These are phyloP conservation scores for Macrolepiota dolichaula DNA, from an alignment of 768 basidiomycete species.

Conservation along the genomic window DNA sequence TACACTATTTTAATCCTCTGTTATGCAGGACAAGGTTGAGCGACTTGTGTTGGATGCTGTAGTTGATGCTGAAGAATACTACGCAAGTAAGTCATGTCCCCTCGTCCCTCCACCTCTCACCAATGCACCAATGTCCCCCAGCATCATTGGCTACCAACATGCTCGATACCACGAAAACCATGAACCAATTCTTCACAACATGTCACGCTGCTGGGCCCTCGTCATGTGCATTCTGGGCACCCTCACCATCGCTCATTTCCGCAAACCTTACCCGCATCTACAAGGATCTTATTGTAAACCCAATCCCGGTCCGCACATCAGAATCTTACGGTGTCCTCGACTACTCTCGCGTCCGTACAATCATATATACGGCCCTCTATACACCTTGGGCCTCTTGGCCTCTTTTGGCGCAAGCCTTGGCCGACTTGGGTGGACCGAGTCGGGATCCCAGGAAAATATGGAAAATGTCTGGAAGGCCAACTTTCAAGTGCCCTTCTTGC, in stretches of 20 bases:
- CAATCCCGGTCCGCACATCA: conserved; percentile 29
- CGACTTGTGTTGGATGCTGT: conserved; percentile 38
- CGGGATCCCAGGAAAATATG: conserved; percentile 29
- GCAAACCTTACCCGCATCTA: conserved; percentile 33
- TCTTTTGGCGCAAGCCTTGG: conserved; percentile 30
- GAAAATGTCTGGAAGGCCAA: conserved; percentile 11
- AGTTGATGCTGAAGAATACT: conserved; percentile 37
- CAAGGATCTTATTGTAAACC: conserved; percentile 23
- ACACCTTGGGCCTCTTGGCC: conserved; percentile 30
- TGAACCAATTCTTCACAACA: conserved; percentile 31
- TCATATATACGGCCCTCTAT: conserved; percentile 32
- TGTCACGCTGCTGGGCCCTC: conserved; percentile 35
- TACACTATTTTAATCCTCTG: background rate
- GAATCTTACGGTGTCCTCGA: conserved; percentile 34
- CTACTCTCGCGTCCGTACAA: conserved; percentile 24
- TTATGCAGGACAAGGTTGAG: conserved; percentile 31
- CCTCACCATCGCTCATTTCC: conserved; percentile 27
- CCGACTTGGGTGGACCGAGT: conserved; percentile 24
- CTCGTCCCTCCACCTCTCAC: background rate
- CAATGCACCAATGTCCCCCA: conserved; percentile 10
- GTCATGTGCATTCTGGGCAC: conserved; percentile 35
- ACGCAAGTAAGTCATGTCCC: conserved; percentile 21
- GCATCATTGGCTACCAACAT: conserved; percentile 33
- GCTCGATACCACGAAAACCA: conserved; percentile 32
- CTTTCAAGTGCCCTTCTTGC: conserved; percentile 25